phyloP scores from a whole-genome alignment of 768 basidiomycete genomes.

The Kwoniella mangroviensis region DNA sequence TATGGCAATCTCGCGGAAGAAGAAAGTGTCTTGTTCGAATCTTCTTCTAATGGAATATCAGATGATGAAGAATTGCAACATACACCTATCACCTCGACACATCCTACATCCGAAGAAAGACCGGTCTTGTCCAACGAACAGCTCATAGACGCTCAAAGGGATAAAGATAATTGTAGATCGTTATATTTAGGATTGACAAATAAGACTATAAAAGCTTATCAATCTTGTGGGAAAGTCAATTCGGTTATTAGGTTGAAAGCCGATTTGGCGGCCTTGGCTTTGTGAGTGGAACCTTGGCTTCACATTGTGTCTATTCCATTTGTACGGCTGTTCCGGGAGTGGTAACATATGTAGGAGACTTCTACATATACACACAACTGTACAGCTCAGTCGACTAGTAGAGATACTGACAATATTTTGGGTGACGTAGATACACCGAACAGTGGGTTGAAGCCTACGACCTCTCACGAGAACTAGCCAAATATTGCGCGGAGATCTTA shows the following conservation, averaged over 20 bases:
- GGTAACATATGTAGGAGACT: too few relatives aligned
- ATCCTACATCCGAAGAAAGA: slow-evolving; percentile 15
- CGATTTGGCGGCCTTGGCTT: slow-evolving; percentile 81
- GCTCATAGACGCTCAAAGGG: slow-evolving; percentile 66
- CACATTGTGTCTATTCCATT: slow-evolving; percentile 4
- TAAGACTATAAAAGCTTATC: slow-evolving; percentile 81
- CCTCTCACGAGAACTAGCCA: slow-evolving; percentile 36
- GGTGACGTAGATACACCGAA: slow-evolving; percentile 21
- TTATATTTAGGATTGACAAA: slow-evolving; percentile 77
- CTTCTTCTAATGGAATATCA: slow-evolving; percentile 38
- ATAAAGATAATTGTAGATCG: slow-evolving; percentile 71
- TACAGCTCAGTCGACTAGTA: neutral
- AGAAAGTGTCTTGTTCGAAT: slow-evolving; percentile 41
- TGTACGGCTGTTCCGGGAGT: neutral
- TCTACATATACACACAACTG: too few relatives aligned
- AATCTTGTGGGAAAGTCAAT: slow-evolving; percentile 78
- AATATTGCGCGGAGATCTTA: slow-evolving; percentile 34
- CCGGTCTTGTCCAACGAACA: slow-evolving; percentile 63
- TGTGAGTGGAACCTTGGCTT: slow-evolving; percentile 64
- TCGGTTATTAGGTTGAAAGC: slow-evolving; percentile 85
- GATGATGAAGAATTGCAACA: slow-evolving; percentile 27
- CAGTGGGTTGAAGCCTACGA: slow-evolving; percentile 43
- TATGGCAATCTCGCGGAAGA: slow-evolving; percentile 31
- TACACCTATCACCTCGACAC: slow-evolving; percentile 12
- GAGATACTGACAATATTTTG: neutral